Evolutionary conservation across 768 basidiomycete genomes (phyloP).

Genomic region (Lactarius sanguifluus): DNA sequence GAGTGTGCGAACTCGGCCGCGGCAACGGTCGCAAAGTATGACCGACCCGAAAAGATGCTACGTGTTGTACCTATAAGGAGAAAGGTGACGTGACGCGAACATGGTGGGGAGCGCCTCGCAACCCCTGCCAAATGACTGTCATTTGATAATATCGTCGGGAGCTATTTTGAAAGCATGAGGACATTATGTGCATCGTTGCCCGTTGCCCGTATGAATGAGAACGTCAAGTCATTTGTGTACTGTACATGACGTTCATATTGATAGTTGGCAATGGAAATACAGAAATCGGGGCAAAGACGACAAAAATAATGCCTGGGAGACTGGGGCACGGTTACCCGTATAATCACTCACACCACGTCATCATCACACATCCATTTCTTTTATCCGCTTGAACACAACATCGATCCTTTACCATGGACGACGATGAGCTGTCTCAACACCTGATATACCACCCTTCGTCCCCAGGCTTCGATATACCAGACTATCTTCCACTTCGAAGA

Average conservation of each 20-base stretch:
- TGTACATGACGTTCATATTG: not conserved
- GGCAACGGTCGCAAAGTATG: not conserved
- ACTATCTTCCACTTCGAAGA: conserved; percentile 59
- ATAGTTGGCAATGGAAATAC: not conserved
- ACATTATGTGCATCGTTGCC: not conserved
- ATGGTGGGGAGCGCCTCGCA: not conserved
- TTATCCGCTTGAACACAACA: conserved; percentile 3
- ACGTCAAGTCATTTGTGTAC: not conserved
- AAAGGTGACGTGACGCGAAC: not conserved
- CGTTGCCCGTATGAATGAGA: not conserved
- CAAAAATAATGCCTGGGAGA: conserved; percentile 18
- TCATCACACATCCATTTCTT: conserved; percentile 12
- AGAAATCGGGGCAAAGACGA: not conserved
- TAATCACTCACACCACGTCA: conserved; percentile 26
- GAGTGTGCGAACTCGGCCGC: not conserved
- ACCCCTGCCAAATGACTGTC: not conserved
- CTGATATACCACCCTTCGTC: conserved; percentile 22
- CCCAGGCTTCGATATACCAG: conserved; percentile 54
- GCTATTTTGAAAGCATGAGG: not conserved
- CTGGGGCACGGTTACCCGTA: conserved; percentile 10
- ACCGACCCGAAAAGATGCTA: not conserved
- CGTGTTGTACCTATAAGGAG: not conserved
- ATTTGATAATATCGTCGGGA: not conserved
- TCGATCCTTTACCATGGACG: conserved; percentile 15
- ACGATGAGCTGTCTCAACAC: conserved; percentile 22